Evolutionary conservation across 2,329 filamentous ascomycete species (phyloP), one percentile per base, ranked within the genome.

Genomic region (Fusarium papillatum): DNA sequence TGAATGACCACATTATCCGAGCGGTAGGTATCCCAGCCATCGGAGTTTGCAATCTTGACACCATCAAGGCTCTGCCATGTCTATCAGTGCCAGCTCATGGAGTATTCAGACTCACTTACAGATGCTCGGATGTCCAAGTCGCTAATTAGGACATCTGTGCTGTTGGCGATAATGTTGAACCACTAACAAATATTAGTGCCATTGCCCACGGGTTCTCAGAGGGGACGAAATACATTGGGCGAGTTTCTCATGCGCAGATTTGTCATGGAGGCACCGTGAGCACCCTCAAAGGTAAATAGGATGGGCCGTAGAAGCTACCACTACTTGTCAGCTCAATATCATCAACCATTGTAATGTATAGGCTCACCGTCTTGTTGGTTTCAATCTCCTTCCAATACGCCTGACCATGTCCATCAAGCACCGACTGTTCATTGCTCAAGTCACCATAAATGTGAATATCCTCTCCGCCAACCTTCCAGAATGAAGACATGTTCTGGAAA

Each of bases 371-470:
- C 16, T 55, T 74, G 60, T 80, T 80, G 4, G 53, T 64, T 4
- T 46, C 43, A 10, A 71, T 64, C 29, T 78, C 78, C 46, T 79
- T 68, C 78, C 78, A 80, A 53, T 80, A 80, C 0, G 29, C 71
- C 36, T 80, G 74, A 2, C 78, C 78, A 24, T 78, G 73, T 0
- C 78, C 83, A 74, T 93, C 89, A 77, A 93, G 93, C 90, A 92
- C 92, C 2, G 87, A 87, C 78, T 93, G 90, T 0, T 91, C 91
- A 68, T 91, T 92, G 19, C 77, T 94, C 88, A 11, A 93, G 19
- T 89, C 90, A 1, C 93, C 93, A 72, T 93, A 94, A 57, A 95
- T 88, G 69, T 93, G 92, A 14, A 95, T 80, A 50, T 83, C 82
- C 39, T 80, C 71, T 29, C 82, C 82, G 11, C 82, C 82, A 64